phyloP scores from a whole-genome alignment of 495 filamentous ascomycete genomes.

The Penicillium nucicola region DNA sequence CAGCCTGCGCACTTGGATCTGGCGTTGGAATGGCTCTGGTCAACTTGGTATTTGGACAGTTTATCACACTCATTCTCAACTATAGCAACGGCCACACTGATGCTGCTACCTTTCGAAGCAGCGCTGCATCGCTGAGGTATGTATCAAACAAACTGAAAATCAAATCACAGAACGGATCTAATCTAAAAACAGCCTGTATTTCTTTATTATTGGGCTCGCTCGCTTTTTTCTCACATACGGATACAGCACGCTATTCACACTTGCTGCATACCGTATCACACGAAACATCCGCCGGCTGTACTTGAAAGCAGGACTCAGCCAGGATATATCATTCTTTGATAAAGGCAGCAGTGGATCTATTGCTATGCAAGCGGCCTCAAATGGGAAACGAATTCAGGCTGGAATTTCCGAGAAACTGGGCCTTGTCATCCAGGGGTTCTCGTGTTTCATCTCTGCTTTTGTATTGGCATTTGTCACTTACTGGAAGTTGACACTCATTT shows the following conservation, averaged over 20 bases:
- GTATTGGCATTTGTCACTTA: slow-evolving; percentile 70
- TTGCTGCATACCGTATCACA: slow-evolving; percentile 59
- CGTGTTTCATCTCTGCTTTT: slow-evolving; percentile 73
- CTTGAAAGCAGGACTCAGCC: slow-evolving; percentile 65
- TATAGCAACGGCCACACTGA: not conserved
- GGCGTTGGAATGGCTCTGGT: slow-evolving; percentile 8
- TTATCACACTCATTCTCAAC: slow-evolving; percentile 3
- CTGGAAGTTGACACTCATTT: slow-evolving; percentile 73
- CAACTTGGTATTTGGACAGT: slow-evolving; percentile 7
- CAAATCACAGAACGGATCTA: not conserved
- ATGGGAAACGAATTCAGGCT: slow-evolving; percentile 70
- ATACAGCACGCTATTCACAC: slow-evolving; percentile 23
- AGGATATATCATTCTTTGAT: slow-evolving; percentile 83
- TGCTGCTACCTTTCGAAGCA: not conserved
- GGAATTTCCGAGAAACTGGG: slow-evolving; percentile 74
- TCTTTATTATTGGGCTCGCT: slow-evolving; percentile 23
- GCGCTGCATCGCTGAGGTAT: slow-evolving; percentile 2
- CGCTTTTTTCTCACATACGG: slow-evolving; percentile 27
- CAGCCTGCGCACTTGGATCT: slow-evolving; percentile 6
- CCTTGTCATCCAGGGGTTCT: slow-evolving; percentile 57
- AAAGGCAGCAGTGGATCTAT: slow-evolving; percentile 75
- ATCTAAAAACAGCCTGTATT: slow-evolving; percentile 4
- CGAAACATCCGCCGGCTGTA: slow-evolving; percentile 72
- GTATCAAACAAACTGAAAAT: not conserved
- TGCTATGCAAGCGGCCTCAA: slow-evolving; percentile 69